Evolutionary conservation across 2,329 filamentous ascomycete species (phyloP).

Genomic region (Mycosphaerelloides madeirae): DNA sequence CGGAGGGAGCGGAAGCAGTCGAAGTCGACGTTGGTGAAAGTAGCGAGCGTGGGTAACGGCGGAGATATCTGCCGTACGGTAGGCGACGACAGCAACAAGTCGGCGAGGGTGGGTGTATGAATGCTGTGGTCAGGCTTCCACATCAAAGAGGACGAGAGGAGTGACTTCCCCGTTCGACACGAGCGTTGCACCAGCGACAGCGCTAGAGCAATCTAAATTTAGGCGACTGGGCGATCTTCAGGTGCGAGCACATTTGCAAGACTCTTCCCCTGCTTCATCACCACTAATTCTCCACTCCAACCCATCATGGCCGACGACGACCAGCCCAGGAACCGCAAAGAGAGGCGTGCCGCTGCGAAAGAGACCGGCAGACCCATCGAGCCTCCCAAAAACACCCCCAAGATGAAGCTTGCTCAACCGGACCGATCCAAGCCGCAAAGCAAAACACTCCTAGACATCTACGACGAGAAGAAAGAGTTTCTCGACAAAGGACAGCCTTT

Average conservation of each 20-base stretch:
- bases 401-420: constrained; percentile 63
- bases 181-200: no score
- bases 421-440: constrained; percentile 59
- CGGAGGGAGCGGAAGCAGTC: no score
- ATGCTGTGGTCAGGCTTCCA: no score
- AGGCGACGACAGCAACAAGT: no score
- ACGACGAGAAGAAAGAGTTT: constrained; percentile 54
- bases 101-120: no score
- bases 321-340: constrained; percentile 40
- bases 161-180: no score
- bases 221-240: background rate
- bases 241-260: background rate
- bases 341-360: constrained; percentile 39
- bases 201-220: background rate
- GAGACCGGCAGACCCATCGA: constrained; percentile 34
- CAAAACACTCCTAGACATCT: constrained; percentile 69
- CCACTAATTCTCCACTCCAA: background rate
- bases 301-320: background rate
- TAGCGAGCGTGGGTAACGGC: no score
- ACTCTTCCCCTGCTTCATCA: background rate
- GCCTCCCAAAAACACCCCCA: constrained; percentile 40
- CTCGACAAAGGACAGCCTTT: constrained; percentile 48
- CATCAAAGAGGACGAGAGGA: no score
- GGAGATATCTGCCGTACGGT: no score
- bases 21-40: no score